These are phyloP conservation scores for Tylopilus sp. DNA, from an alignment of 768 basidiomycete species.

Conservation along the genomic window DNA sequence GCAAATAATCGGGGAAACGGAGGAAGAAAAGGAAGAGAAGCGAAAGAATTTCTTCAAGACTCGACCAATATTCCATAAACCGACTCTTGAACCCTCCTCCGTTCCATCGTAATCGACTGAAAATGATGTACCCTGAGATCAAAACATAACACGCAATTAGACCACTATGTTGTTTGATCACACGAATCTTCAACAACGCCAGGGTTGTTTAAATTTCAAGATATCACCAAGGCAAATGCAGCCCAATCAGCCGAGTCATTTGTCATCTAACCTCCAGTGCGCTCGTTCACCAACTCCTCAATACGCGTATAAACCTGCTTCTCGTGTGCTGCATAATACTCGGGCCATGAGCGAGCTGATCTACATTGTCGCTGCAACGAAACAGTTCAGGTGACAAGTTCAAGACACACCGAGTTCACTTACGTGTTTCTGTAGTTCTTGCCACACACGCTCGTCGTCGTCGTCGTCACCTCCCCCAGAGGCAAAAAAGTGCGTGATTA, in stretches of 20 bases:
- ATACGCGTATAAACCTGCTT: slow-evolving; percentile 42
- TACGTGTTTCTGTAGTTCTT: slow-evolving; percentile 45
- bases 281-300: slow-evolving; percentile 27
- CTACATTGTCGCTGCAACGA: slow-evolving; percentile 36
- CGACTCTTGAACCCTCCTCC: slow-evolving; percentile 14
- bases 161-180: background rate
- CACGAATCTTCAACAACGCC: background rate
- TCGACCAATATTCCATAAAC: slow-evolving; percentile 37
- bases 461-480: slow-evolving; percentile 46
- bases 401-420: slow-evolving; percentile 9
- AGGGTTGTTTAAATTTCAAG: slow-evolving; percentile 1
- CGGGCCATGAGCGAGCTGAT: slow-evolving; percentile 45
- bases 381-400: background rate
- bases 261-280: slow-evolving; percentile 7
- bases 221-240: background rate
- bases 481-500: slow-evolving; percentile 54
- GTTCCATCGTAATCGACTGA: slow-evolving; percentile 18
- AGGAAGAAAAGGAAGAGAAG: slow-evolving; percentile 58
- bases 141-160: slow-evolving; percentile 15
- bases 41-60: slow-evolving; percentile 85
- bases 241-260: background rate
- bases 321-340: slow-evolving; percentile 47
- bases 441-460: slow-evolving; percentile 51
- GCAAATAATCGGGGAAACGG: slow-evolving; percentile 47
- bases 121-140: slow-evolving; percentile 7